phyloP scores from a whole-genome alignment of 2,329 filamentous ascomycete genomes.

The Claviceps sp. region DNA sequence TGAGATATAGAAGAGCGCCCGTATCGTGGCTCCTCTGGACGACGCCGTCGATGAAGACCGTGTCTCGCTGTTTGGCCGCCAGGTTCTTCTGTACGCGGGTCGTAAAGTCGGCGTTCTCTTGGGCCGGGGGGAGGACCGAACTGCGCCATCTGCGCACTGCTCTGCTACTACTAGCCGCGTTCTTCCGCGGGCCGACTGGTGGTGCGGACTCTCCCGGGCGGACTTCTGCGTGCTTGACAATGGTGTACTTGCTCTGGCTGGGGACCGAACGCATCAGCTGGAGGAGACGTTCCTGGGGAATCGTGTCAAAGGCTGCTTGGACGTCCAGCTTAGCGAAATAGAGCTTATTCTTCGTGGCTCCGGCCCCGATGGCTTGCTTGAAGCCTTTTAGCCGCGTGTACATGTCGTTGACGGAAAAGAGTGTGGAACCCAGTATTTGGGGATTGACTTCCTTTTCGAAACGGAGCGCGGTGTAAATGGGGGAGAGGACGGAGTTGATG shows the following conservation, averaged over 20 bases:
- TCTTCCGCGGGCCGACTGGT: constrained; percentile 7
- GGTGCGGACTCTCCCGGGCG: constrained; percentile 28
- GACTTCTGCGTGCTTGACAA: constrained; percentile 64
- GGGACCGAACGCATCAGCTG: constrained; percentile 47
- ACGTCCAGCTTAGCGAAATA: constrained; percentile 94
- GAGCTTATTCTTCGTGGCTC: constrained; percentile 25
- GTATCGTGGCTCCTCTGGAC: constrained; percentile 43
- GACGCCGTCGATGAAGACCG: constrained; percentile 63
- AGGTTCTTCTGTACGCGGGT: constrained; percentile 28
- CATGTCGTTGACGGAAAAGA: constrained; percentile 73
- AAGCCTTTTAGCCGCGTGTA: constrained; percentile 61
- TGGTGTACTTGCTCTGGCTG: constrained; percentile 48
- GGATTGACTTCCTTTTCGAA: constrained; percentile 55
- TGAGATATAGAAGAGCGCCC: constrained; percentile 50
- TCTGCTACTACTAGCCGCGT: constrained; percentile 16
- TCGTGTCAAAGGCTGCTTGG: constrained; percentile 84
- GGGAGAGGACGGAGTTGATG: constrained; percentile 43
- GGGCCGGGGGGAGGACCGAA: constrained; percentile 30
- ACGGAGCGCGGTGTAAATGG: constrained; percentile 63
- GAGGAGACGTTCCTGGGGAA: constrained; percentile 67
- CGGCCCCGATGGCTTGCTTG: constrained; percentile 33
- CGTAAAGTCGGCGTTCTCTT: constrained; percentile 28
- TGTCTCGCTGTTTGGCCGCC: constrained; percentile 42
- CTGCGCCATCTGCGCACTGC: constrained; percentile 37
- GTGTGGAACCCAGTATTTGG: constrained; percentile 55